These are phyloP conservation scores for Suillus plorans DNA, from an alignment of 768 basidiomycete species.

Conservation along the genomic window DNA sequence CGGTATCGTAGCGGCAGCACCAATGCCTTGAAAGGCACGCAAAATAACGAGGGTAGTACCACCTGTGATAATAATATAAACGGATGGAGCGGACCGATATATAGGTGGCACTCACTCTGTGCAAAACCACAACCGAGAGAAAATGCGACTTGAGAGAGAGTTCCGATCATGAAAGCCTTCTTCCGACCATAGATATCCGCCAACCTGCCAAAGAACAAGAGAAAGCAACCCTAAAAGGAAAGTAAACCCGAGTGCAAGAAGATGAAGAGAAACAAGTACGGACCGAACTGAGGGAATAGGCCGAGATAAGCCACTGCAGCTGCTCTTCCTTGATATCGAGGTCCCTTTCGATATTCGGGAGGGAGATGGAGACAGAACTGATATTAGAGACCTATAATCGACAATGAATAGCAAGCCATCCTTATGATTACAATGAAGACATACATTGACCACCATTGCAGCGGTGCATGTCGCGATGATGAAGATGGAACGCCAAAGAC, in stretches of 20 bases:
- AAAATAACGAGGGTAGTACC: constrained; percentile 64
- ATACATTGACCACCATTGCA: constrained; percentile 37
- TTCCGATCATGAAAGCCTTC: constrained; percentile 61
- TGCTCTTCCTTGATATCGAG: constrained; percentile 50
- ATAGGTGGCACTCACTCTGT: constrained; percentile 34
- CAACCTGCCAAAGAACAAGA: constrained; percentile 74
- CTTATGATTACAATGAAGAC: constrained; percentile 8
- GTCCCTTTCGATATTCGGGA: constrained; percentile 51
- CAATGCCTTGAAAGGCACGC: constrained; percentile 79
- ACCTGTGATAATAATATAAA: constrained; percentile 34
- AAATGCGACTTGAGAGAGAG: constrained; percentile 50
- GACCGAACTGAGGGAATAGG: constrained; percentile 67
- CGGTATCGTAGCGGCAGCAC: constrained; percentile 73
- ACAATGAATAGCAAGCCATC: neutral
- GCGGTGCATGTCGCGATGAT: constrained; percentile 39
- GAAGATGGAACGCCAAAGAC: constrained; percentile 24
- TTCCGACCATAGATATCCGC: constrained; percentile 82
- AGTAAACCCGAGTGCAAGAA: neutral
- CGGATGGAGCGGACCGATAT: neutral
- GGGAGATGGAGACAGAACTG: constrained; percentile 49
- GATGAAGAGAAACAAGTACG: constrained; percentile 16
- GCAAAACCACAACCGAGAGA: constrained; percentile 67
- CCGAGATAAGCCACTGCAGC: constrained; percentile 68
- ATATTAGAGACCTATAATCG: constrained; percentile 26
- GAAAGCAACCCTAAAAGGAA: constrained; percentile 62